phyloP scores from a whole-genome alignment of 1,139 yeast genomes.

The Ashbya aceris region DNA sequence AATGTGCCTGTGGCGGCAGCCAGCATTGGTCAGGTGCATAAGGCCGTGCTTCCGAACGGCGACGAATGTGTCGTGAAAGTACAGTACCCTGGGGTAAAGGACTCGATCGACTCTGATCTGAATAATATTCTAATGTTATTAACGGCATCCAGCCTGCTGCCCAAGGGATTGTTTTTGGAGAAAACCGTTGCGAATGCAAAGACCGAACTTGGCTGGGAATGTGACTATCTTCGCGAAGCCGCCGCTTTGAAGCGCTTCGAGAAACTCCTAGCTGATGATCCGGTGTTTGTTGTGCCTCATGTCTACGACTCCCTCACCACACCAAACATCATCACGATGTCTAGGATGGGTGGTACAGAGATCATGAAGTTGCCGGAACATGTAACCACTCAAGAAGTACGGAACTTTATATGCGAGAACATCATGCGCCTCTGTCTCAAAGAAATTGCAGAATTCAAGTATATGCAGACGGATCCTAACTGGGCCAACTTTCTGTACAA shows the following conservation, averaged over 20 bases:
- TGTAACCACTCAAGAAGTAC: conserved; percentile 46
- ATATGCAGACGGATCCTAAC: conserved; percentile 98
- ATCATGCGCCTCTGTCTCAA: conserved; percentile 79
- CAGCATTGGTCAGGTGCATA: conserved; percentile 93
- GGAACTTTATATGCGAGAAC: conserved; percentile 72
- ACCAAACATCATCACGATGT: conserved; percentile 82
- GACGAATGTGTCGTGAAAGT: conserved; percentile 88
- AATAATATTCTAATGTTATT: conserved; percentile 72
- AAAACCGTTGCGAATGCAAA: conserved; percentile 91
- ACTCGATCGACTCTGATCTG: conserved; percentile 87
- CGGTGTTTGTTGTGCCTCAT: conserved; percentile 68
- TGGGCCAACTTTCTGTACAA: conserved; percentile 97
- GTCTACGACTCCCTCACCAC: conserved; percentile 76
- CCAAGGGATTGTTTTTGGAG: conserved; percentile 86
- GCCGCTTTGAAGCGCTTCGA: conserved; percentile 63
- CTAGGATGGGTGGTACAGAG: conserved; percentile 73
- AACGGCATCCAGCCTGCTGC: conserved; percentile 79
- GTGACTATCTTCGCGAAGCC: conserved; percentile 91
- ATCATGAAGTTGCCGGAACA: conserved; percentile 70
- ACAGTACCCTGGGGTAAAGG: conserved; percentile 96
- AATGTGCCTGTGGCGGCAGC: conserved; percentile 96
- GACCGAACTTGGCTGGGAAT: conserved; percentile 91
- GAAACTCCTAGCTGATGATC: conserved; percentile 52
- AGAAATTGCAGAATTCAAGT: conserved; percentile 76
- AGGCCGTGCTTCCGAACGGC: conserved; percentile 54